A percentile compares a stretch with the other conserved stretches of the same genome.
phyloP scores from a whole-genome alignment of 148 eudicot genomes.

The Diospyros lotus region DNA sequence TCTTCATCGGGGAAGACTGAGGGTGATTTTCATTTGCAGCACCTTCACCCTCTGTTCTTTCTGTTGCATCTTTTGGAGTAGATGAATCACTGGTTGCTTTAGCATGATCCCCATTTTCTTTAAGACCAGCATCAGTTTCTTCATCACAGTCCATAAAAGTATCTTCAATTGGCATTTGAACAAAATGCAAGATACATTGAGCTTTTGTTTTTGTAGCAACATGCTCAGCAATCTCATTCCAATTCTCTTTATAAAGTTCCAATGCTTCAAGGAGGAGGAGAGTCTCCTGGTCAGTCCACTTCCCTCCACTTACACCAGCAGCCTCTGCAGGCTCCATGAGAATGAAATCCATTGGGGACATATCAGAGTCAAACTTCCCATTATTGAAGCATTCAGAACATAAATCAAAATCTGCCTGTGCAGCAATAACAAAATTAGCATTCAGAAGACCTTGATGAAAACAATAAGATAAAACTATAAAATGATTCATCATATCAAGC shows the following conservation, averaged over 20 bases:
- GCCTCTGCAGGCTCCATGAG: constrained; percentile 96
- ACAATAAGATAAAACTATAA: neutral
- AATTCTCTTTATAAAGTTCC: constrained; percentile 87
- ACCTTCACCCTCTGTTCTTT: constrained; percentile 33
- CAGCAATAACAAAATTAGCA: constrained; percentile 25
- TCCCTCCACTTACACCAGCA: constrained; percentile 87
- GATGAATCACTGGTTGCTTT: constrained; percentile 29
- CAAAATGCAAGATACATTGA: constrained; percentile 93
- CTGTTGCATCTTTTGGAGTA: constrained; percentile 41
- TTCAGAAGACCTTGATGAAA: neutral
- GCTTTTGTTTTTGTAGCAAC: constrained; percentile 98
- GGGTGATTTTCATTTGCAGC: constrained; percentile 33
- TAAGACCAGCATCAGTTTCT: constrained; percentile 23
- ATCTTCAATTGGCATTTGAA: constrained; percentile 98
- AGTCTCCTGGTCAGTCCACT: constrained; percentile 99
- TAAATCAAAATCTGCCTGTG: constrained; percentile 97
- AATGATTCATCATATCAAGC: neutral
- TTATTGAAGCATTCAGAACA: constrained; percentile 90
- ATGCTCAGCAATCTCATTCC: constrained; percentile 99
- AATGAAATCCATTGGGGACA: constrained; percentile 92
- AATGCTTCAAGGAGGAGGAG: constrained; percentile 94
- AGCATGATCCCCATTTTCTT: constrained; percentile 41
- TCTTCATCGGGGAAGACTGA: constrained; percentile 35
- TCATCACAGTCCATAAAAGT: constrained; percentile 53
- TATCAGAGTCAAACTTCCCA: constrained; percentile 82